Percentiles rank a stretch among this genome's conserved stretches.
Evolutionary conservation across 352 stramenopile species (phyloP).

Genomic region (Phytophthora pluvialis): DNA sequence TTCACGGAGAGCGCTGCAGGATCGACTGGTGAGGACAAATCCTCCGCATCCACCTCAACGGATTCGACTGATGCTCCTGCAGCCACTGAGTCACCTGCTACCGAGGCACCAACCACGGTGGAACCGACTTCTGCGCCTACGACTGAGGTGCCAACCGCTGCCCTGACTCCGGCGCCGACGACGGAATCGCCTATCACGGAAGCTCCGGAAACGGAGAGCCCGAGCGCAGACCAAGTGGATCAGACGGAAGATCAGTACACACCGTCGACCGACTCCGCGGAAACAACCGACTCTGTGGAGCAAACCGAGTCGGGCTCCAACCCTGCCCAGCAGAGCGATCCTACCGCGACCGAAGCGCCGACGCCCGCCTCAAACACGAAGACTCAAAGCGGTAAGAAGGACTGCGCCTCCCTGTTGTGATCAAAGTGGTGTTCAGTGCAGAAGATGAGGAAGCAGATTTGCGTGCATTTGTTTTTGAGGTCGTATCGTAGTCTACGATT

Average conservation of each 20-base stretch:
- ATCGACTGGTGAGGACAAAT: slow-evolving; percentile 11
- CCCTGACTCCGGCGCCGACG: not conserved
- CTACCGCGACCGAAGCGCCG: slow-evolving; percentile 7
- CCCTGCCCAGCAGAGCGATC: slow-evolving; percentile 13
- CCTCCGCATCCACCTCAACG: slow-evolving; percentile 13
- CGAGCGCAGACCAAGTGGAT: slow-evolving; percentile 9
- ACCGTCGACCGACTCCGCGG: not conserved
- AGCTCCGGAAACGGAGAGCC: slow-evolving; percentile 3
- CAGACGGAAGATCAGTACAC: slow-evolving; percentile 1
- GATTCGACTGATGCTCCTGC: slow-evolving; percentile 9
- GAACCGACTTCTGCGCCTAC: slow-evolving; percentile 9
- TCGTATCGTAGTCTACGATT: slow-evolving; percentile 4
- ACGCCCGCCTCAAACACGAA: slow-evolving; percentile 22
- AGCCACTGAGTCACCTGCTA: slow-evolving; percentile 8
- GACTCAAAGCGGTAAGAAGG: slow-evolving; percentile 23
- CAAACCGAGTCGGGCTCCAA: slow-evolving; percentile 18
- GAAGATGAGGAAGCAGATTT: slow-evolving; percentile 32
- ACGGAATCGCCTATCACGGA: slow-evolving; percentile 12
- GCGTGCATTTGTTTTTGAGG: slow-evolving; percentile 18
- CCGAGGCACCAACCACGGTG: slow-evolving; percentile 11
- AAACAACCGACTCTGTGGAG: slow-evolving; percentile 3
- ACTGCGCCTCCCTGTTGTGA: slow-evolving; percentile 25
- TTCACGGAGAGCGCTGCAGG: slow-evolving; percentile 18
- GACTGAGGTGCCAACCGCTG: slow-evolving; percentile 17
- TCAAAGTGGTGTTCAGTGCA: slow-evolving; percentile 15